These are phyloP conservation scores for Quercus phellos DNA, from an alignment of 331 rosid genomes.

Conservation along the genomic window DNA sequence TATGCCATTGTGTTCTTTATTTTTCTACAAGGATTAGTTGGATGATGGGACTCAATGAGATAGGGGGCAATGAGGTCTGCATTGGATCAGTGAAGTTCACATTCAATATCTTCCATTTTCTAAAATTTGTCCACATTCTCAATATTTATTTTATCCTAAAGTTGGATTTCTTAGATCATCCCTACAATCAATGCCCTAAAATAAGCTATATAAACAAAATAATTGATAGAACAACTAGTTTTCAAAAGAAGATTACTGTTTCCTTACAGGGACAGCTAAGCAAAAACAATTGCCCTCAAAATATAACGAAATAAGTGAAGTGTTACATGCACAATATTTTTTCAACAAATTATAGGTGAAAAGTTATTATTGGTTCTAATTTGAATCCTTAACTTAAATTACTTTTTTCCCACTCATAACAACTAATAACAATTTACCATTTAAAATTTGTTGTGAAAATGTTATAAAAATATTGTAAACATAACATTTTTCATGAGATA, in stretches of 20 bases:
- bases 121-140: not conserved
- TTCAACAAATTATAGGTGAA: too few species aligned
- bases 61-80: not conserved
- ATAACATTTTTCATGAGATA: too few species aligned
- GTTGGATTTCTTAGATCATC: not conserved
- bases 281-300: not conserved
- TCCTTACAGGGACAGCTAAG: not conserved
- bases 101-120: not conserved
- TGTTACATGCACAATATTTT: too few species aligned
- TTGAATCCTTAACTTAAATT: too few species aligned
- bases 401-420: too few species aligned
- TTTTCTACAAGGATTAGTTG: slow-evolving; percentile 23
- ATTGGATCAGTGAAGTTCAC: not conserved
- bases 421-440: too few species aligned
- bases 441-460: too few species aligned
- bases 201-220: not conserved
- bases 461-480: rapidly evolving
- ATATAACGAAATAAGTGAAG: not conserved
- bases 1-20: not conserved
- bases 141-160: not conserved
- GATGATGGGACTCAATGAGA: slow-evolving; percentile 24
- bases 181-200: not conserved
- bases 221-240: not conserved
- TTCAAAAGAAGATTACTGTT: not conserved
- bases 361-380: too few species aligned